A percentile compares a stretch with the other conserved stretches of the same genome.
phyloP scores from a whole-genome alignment of 768 basidiomycete species.

The Lactarius hatsudake region DNA sequence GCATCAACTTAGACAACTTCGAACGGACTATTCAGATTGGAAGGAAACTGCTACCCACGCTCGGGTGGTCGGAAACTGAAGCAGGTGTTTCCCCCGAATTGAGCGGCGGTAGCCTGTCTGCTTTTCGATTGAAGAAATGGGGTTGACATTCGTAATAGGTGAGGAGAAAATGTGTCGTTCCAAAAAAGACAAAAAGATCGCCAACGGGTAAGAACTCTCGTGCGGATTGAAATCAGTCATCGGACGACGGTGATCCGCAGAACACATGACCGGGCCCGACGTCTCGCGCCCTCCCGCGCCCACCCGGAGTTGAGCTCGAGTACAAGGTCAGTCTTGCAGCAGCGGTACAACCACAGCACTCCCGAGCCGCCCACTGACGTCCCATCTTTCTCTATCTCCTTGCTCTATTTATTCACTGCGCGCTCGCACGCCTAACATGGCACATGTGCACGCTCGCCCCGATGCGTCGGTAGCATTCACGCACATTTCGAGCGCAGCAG shows the following conservation, averaged over 20 bases:
- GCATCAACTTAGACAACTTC: no score
- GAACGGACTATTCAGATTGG: no score
- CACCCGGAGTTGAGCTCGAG: slow-evolving; percentile 79
- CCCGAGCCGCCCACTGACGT: background rate
- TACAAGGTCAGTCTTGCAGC: slow-evolving; percentile 55
- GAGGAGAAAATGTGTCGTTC: background rate
- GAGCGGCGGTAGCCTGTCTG: no score
- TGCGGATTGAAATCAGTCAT: no score
- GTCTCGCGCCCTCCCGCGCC: slow-evolving; percentile 68
- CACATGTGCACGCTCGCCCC: slow-evolving; percentile 77
- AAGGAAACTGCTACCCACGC: no score
- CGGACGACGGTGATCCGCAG: slow-evolving; percentile 39
- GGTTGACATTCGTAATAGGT: slow-evolving; percentile 34
- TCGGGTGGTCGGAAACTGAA: no score
- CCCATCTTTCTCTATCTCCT: no score
- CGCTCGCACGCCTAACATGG: slow-evolving; percentile 35
- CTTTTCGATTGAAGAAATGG: slow-evolving; percentile 23
- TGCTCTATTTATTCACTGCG: no score
- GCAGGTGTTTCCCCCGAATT: no score
- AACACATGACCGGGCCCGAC: slow-evolving; percentile 78
- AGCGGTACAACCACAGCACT: background rate
- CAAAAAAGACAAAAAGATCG: background rate
- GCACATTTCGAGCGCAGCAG: slow-evolving; percentile 71
- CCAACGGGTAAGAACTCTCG: background rate
- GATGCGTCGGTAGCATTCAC: slow-evolving; percentile 75